phyloP scores from a whole-genome alignment of 2,329 filamentous ascomycete species.

The Lecanoromycetidae sp. region DNA sequence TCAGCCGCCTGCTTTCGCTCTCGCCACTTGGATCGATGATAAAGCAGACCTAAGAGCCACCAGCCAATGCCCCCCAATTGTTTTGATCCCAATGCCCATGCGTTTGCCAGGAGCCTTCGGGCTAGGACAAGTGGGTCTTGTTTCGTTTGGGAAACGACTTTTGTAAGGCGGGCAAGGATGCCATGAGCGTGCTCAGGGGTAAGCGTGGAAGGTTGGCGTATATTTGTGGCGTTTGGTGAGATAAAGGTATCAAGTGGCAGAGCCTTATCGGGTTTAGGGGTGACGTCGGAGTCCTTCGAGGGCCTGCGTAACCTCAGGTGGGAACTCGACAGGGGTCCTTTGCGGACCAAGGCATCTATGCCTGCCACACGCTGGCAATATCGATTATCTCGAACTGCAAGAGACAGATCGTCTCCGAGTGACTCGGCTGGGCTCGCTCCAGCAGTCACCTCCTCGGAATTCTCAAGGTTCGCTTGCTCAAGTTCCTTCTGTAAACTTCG shows the following conservation, averaged over 20 bases:
- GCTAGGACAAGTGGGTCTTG: constrained; percentile 13
- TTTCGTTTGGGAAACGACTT: constrained; percentile 11
- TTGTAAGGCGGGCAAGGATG: constrained; percentile 12
- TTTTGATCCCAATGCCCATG: constrained; percentile 13
- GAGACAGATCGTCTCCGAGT: constrained; percentile 7
- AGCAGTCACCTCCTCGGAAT: background rate
- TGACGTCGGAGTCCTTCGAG: background rate
- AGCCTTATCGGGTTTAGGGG: background rate
- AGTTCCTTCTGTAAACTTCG: constrained; percentile 17
- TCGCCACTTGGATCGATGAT: constrained; percentile 9
- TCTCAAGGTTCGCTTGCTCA: constrained; percentile 8
- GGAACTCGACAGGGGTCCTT: background rate
- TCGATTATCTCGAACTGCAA: background rate
- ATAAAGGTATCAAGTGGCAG: background rate
- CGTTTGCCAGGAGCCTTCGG: constrained; percentile 13
- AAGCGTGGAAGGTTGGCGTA: background rate
- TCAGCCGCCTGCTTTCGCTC: constrained; percentile 12
- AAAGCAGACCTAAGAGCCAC: constrained; percentile 19
- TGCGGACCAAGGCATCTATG: constrained; percentile 1
- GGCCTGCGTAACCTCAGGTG: background rate
- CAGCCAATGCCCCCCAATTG: constrained; percentile 16
- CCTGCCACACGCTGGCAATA: background rate
- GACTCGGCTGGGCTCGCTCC: background rate
- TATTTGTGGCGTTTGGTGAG: background rate
- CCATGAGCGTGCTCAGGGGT: constrained; percentile 7